Conservation (phyloP, 768 basidiomycete species). For the Amanita pseudoporphyria region DNA sequence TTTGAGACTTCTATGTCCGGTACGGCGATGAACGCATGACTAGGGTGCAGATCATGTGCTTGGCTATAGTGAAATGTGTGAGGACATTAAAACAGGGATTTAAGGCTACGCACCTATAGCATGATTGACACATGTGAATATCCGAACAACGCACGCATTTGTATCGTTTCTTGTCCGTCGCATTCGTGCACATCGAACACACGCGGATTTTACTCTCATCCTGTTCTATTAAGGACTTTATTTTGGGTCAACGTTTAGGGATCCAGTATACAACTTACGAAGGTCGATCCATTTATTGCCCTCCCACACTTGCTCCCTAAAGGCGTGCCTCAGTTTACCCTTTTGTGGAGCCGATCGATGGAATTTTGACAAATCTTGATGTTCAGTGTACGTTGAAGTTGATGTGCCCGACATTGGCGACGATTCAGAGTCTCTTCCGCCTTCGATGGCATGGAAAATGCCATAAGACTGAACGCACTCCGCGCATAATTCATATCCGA, state of each 20-base stretch:
- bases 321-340: slow-evolving; percentile 76
- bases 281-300: slow-evolving; percentile 80
- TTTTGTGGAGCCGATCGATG: slow-evolving; percentile 64
- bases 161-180: slow-evolving; percentile 56
- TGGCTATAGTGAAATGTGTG: slow-evolving; percentile 36
- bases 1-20: slow-evolving; percentile 43
- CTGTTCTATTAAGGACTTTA: slow-evolving; percentile 36
- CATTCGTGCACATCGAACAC: slow-evolving; percentile 76
- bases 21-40: slow-evolving; percentile 76
- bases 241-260: not conserved
- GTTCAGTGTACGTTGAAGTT: slow-evolving; percentile 40
- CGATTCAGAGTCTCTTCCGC: slow-evolving; percentile 35
- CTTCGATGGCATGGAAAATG: slow-evolving; percentile 65
- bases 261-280: slow-evolving; percentile 39
- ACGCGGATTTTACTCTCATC: slow-evolving; percentile 54
- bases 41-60: slow-evolving; percentile 87
- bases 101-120: slow-evolving; percentile 54
- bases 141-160: slow-evolving; percentile 79
- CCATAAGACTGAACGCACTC: slow-evolving; percentile 73
- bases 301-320: slow-evolving; percentile 81
- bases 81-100: not conserved
- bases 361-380: slow-evolving; percentile 45
- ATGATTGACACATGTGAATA: slow-evolving; percentile 74
- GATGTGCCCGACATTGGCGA: slow-evolving; percentile 31
- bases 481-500: slow-evolving; percentile 80